Evolutionary conservation across 306 rosid genomes (phyloP), one percentile per base, ranked within the genome.

Genomic region (Ziziphus jujuba): DNA sequence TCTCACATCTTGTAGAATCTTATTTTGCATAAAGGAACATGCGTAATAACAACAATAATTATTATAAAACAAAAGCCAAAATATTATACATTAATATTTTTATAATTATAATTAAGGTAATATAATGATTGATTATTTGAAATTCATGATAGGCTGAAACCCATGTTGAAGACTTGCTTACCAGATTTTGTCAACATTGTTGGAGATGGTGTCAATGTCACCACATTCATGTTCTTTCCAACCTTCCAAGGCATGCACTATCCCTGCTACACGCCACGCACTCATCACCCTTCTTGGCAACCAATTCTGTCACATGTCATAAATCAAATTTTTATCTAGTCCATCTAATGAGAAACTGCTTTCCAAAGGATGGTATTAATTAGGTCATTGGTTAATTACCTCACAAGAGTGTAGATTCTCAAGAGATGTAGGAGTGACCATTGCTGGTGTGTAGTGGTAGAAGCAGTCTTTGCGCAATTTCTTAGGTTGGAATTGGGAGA

Each of bases 211-310:
- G 6, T 79, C 15, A 0, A n/a, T n/a, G n/a, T n/a, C n/a, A n/a
- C 92, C 91, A 16, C 93, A 86, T 45, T 89, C 97, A 43, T 92
- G 71, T 59, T 76, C 79, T 1, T 78, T 75, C 97, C 97, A 92
- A 22, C 73, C 96, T 77, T 89, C 89, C 9, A 86, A 54, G 4
- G 80, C 92, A 61, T 92, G 96, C 79, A 92, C 25, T 55, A 86
- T 79, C 43, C 93, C 96, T 0, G 89, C 97, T 5, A 89, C 61
- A 3, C 92, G 83, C 85, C 87, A 84, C 0, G 91, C 97, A 59
- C 96, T 90, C 93, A 92, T 89, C 65, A 83, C 93, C 53, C 88
- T 84, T 69, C 96, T 86, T 28, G 89, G 87, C 20, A 92, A 50
- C 98, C 97, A 89, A 17, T 81, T 81, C 80, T 80, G 59, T 50